These are phyloP conservation scores for Plasmodium malariae DNA, from an alignment of 169 alveolate genomes.

Conservation along the genomic window DNA sequence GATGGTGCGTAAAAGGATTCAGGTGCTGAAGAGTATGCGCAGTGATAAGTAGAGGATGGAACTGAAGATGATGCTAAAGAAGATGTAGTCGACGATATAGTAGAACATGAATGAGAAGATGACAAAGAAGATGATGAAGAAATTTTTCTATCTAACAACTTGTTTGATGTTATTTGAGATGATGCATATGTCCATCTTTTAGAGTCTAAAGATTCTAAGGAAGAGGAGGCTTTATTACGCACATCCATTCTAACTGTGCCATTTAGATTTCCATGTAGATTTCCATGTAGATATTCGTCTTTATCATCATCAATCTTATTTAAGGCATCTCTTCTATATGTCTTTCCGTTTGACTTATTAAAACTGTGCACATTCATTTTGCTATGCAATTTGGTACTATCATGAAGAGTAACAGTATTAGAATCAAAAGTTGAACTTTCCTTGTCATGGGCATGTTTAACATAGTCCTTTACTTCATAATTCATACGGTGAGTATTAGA, in stretches of 20 bases:
- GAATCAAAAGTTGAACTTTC: no score
- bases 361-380: no score
- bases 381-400: no score
- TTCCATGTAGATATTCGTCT: no score
- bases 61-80: no score
- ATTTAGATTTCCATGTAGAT: neutral
- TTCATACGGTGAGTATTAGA: no score
- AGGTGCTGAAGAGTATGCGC: slow-evolving; percentile 3
- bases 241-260: neutral
- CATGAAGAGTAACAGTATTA: no score
- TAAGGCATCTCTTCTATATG: no score
- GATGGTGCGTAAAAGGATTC: neutral
- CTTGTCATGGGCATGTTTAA: neutral
- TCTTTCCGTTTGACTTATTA: no score
- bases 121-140: neutral
- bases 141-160: neutral
- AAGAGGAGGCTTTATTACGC: neutral
- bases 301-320: no score
- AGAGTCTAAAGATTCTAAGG: neutral
- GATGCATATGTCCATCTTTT: neutral
- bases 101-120: neutral
- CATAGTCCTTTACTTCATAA: no score
- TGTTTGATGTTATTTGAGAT: neutral
- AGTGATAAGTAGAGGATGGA: neutral
- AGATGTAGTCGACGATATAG: neutral